Base-by-base conservation (phyloP, 75 land plant genomes). In the Isoetes taiwanensis region DNA sequence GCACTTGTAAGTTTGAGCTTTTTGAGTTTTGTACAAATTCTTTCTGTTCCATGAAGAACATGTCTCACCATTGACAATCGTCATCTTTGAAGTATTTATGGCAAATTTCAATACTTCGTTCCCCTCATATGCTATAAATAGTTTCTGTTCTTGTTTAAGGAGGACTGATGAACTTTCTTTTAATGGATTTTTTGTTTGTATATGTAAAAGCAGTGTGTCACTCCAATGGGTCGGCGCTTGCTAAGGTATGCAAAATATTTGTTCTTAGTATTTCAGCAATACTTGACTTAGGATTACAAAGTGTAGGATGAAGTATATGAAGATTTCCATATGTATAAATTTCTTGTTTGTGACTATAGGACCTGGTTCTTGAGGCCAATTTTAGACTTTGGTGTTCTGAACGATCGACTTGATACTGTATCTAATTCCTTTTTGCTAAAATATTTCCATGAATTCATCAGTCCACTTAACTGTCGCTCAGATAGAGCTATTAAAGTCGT, bases 281-380 rank as follows among this genome's bases (percentile, higher is more conserved):
- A 10, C 21, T 48, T 48, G 6, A 10, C 16, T 16, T 16, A 9
- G 21, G n/a, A 21, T 9, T 9, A 10, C 17, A 9, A 21, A 5
- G 52, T 16, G 20, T 48, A 48, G n/a, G 9, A 48, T 9, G n/a
- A 9, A 48, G 5, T 17, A 5, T 17, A n/a, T 6, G 52, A 48
- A 10, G 20, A 5, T 16, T 9, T 57, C 25, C 27, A 32, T n/a
- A 10, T 34, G 58, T 27, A 25, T 6, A 16, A 28, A 34, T 21
- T 11, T 40, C 27, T 59, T 50, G 30, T 30, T 30, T 38, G 32
- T 61, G n/a, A n/a, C n/a, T n/a, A 30, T 61, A 91, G 98, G 67
- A 73, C 65, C 10, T 93, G 98, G 98, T 93, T 93, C 59, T 64
- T 87, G 41, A 76, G 98, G 71, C 98, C 98, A 23, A 77, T 88